Evolutionary conservation across 306 rosid species (phyloP).

Genomic region (Ormosia emarginata): DNA sequence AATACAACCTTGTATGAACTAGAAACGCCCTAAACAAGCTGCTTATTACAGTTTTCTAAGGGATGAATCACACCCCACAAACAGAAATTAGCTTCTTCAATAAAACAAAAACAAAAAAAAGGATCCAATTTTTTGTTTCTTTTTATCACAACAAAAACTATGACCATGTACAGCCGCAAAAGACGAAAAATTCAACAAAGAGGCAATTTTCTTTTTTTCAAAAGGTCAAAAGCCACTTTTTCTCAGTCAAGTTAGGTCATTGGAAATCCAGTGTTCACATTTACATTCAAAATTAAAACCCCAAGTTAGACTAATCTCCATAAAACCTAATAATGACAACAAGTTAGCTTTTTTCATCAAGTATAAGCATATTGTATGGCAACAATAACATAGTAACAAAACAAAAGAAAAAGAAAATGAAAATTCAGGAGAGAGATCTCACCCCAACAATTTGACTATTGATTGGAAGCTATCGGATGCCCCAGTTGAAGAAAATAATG

Average conservation of each 20-base stretch:
- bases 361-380: background rate
- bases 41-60: conserved; percentile 21
- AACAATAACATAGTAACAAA: background rate
- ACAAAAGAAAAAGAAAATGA: background rate
- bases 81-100: conserved; percentile 9
- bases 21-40: conserved; percentile 23
- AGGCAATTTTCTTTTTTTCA: background rate
- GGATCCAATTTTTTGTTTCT: background rate
- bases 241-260: conserved; percentile 36
- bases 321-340: conserved; percentile 24
- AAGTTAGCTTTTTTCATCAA: conserved; percentile 12
- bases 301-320: conserved; percentile 1
- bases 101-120: background rate
- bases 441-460: conserved; percentile 41
- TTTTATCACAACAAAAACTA: conserved; percentile 33
- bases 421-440: conserved; percentile 31
- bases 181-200: conserved; percentile 29
- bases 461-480: conserved; percentile 21
- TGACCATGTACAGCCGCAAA: conserved; percentile 31
- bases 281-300: conserved; percentile 43
- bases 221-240: conserved; percentile 49
- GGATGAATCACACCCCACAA: conserved; percentile 11
- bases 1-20: conserved; percentile 17
- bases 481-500: conserved; percentile 32
- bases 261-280: conserved; percentile 36